A percentile compares a stretch with the other conserved stretches of the same genome.
phyloP scores from a whole-genome alignment of 371 early-diverging fungal species.

The Gilbertella persicaria region DNA sequence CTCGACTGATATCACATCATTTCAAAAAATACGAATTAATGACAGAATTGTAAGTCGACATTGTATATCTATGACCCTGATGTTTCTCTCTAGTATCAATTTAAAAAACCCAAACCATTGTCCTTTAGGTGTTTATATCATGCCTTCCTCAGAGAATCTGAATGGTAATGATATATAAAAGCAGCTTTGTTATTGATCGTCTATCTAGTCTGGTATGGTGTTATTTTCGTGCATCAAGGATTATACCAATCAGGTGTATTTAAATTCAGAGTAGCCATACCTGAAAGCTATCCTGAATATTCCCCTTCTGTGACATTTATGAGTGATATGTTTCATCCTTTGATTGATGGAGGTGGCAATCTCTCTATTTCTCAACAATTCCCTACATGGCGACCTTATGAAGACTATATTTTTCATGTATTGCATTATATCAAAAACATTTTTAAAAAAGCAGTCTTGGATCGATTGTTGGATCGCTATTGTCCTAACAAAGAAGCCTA shows the following conservation, averaged over 20 bases:
- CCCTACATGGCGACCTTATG: constrained; percentile 80
- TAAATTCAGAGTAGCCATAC: constrained; percentile 89
- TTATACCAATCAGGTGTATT: constrained; percentile 93
- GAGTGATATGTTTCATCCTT: constrained; percentile 94
- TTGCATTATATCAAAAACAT: constrained; percentile 83
- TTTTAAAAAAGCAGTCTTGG: constrained; percentile 79
- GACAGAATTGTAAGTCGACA: constrained; percentile 54
- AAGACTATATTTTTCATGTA: constrained; percentile 81
- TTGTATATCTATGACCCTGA: neutral
- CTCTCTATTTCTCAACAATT: constrained; percentile 77
- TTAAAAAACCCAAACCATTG: constrained; percentile 74
- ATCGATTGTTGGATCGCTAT: constrained; percentile 66
- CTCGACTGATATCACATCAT: constrained; percentile 27
- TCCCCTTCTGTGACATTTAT: constrained; percentile 88
- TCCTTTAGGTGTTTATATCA: constrained; percentile 81
- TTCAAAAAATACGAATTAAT: constrained; percentile 55
- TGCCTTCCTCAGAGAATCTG: constrained; percentile 69
- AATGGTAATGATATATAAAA: constrained; percentile 46
- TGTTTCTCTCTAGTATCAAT: constrained; percentile 56
- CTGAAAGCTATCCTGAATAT: constrained; percentile 79
- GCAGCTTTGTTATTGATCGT: neutral
- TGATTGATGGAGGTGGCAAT: constrained; percentile 75
- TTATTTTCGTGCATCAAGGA: constrained; percentile 84
- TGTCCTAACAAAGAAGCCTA: constrained; percentile 77
- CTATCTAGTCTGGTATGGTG: constrained; percentile 78